These are phyloP conservation scores for Venturia pyrina DNA, from an alignment of 2,329 filamentous ascomycete genomes.

Conservation along the genomic window DNA sequence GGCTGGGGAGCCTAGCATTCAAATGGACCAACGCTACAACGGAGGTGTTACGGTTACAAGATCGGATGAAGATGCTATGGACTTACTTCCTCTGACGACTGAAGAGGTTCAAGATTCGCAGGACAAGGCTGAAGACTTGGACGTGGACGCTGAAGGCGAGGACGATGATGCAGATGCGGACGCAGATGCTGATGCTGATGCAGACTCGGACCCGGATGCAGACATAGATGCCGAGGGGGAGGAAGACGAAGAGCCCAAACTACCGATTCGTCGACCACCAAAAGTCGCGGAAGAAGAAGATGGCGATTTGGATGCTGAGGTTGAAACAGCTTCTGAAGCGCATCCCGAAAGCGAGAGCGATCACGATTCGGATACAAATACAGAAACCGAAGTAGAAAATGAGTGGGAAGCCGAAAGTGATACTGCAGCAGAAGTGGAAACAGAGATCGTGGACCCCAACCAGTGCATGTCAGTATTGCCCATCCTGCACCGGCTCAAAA, in stretches of 20 bases:
- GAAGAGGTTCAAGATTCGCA: slow-evolving; percentile 11
- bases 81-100: slow-evolving; percentile 17
- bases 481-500: background rate
- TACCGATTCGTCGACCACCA: background rate
- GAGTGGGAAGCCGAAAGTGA: slow-evolving; percentile 45
- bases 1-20: slow-evolving; percentile 28
- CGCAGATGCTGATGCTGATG: slow-evolving; percentile 39
- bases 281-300: slow-evolving; percentile 26
- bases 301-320: slow-evolving; percentile 23
- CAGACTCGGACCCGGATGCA: slow-evolving; percentile 20
- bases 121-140: slow-evolving; percentile 20
- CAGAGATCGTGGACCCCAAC: slow-evolving; percentile 41
- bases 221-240: slow-evolving; percentile 38
- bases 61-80: slow-evolving; percentile 23
- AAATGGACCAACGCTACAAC: slow-evolving; percentile 18
- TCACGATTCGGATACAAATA: slow-evolving; percentile 29
- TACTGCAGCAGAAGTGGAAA: slow-evolving; percentile 48
- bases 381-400: slow-evolving; percentile 46
- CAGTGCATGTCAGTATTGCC: slow-evolving; percentile 52
- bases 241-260: slow-evolving; percentile 31
- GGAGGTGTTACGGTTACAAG: background rate
- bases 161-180: slow-evolving; percentile 36
- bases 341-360: slow-evolving; percentile 22
- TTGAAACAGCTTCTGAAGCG: slow-evolving; percentile 26
- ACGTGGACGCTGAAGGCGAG: slow-evolving; percentile 22